Evolutionary conservation across 805 yeast genomes (phyloP).

Genomic region (Torulaspora quercuum): DNA sequence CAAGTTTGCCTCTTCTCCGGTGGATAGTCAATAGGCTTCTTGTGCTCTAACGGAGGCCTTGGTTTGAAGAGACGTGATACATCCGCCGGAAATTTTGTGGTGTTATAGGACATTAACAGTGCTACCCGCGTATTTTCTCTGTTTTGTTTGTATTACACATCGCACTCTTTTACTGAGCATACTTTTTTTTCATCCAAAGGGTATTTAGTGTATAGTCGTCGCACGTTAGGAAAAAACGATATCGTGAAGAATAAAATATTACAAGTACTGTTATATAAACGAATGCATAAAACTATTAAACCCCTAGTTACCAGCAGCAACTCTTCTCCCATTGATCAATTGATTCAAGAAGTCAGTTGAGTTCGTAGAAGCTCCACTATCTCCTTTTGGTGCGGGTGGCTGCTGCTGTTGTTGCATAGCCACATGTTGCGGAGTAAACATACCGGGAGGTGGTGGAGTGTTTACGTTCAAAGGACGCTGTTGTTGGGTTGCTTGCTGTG

Average conservation of each 20-base stretch:
- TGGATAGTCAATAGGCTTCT: slow-evolving; percentile 49
- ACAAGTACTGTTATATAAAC: slow-evolving; percentile 6
- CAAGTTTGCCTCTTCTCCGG: slow-evolving; percentile 47
- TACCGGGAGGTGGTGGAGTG: slow-evolving; percentile 75
- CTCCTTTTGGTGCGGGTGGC: slow-evolving; percentile 23
- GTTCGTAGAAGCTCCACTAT: slow-evolving; percentile 41
- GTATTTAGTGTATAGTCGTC: too few relatives aligned
- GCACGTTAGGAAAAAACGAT: too few relatives aligned
- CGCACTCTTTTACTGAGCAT: too few relatives aligned
- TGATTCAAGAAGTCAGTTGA: slow-evolving; percentile 81
- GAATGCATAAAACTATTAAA: slow-evolving; percentile 9
- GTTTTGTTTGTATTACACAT: too few relatives aligned
- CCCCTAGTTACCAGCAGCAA: slow-evolving; percentile 33
- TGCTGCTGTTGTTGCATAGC: slow-evolving; percentile 23
- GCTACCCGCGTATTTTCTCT: too few relatives aligned
- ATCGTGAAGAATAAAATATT: too few relatives aligned
- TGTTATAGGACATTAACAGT: slow-evolving; percentile 26
- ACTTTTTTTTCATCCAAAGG: too few relatives aligned
- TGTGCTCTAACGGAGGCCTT: slow-evolving; percentile 51
- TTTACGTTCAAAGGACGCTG: slow-evolving; percentile 42
- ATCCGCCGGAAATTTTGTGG: slow-evolving; percentile 41
- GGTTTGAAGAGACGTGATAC: slow-evolving; percentile 46
- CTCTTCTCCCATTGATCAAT: slow-evolving; percentile 72
- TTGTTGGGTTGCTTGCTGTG: slow-evolving; percentile 31
- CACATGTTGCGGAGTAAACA: slow-evolving; percentile 37